Base-by-base conservation (phyloP, 805 yeast species). In the Yamadazyma takamatsuzukensis region DNA sequence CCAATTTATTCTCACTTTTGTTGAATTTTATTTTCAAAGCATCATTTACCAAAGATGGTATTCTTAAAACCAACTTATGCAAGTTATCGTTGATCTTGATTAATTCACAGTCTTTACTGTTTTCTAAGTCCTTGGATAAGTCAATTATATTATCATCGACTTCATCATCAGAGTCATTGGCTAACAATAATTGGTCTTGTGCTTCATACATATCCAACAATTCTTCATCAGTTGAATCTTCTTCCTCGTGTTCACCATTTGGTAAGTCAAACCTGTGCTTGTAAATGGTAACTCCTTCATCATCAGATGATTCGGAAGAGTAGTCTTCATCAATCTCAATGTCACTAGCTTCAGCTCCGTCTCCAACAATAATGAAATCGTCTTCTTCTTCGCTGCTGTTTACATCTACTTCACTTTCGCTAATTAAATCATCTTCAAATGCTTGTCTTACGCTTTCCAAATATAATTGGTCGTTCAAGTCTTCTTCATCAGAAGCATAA, bases 81-180 rank as follows among this genome's bases (percentile, higher is more conserved):
- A 57, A 54, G 36, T 59, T 50, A 23, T 62, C 67, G 34, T 63
- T 62, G 15, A 60, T 42, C 43, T 64, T 59, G 17, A 52, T 47
- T 37, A 65, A 54, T 48, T 66, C 71, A 44, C 68, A 65, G 48
- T 66, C 72, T 40, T 65, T 65, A 25, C 67, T 58, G 48, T 61
- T 53, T 39, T 56, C 59, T 44, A 66, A 59, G 47, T 66, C 72
- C 27, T 56, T 55, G 27, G 64, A 48, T 47, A 65, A 59, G 43
- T 66, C 72, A 41, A 64, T 58, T 25, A 64, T 48, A 12, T 51
- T 57, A 30, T 56, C 59, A 26, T 56, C 62, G 13, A 27, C 29
- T 13, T 21, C 29, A 29, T 53, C 58, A 19, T 58, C 64, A 15
- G 54, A 50, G 34, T 54, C 59, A 24, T 52, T 48, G 27, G 63